Evolutionary conservation across 2,329 filamentous ascomycete genomes (phyloP).

Genomic region (Monosporascus sp.): DNA sequence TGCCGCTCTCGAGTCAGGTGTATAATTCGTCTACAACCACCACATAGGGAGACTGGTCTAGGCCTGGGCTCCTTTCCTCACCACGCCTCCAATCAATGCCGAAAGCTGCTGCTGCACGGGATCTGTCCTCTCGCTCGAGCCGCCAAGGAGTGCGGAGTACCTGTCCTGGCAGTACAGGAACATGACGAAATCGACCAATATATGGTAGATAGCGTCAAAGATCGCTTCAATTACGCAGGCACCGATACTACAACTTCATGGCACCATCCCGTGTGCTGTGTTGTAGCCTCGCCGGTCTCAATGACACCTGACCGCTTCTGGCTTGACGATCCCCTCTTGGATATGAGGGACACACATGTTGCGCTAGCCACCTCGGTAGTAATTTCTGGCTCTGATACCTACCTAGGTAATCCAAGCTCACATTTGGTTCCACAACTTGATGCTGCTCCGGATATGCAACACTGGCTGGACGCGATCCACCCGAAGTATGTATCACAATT

Average conservation of each 20-base stretch:
- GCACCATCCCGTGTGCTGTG: background rate
- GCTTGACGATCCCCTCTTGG: background rate
- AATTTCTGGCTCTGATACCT: background rate
- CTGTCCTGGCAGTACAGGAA: too few relatives aligned
- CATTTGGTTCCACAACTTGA: background rate
- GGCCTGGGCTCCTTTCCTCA: background rate
- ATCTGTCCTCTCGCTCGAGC: background rate
- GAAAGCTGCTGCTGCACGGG: background rate
- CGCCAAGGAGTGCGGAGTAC: too few relatives aligned
- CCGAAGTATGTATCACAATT: background rate
- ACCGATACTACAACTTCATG: background rate
- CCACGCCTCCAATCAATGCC: background rate
- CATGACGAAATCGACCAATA: too few relatives aligned
- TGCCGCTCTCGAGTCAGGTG: background rate
- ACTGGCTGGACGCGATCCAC: background rate
- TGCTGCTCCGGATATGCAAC: background rate
- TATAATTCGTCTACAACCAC: background rate
- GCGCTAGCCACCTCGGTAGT: background rate
- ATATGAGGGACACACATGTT: background rate
- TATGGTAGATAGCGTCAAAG: too few relatives aligned
- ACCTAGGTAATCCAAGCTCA: background rate
- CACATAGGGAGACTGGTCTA: background rate
- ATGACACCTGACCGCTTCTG: background rate
- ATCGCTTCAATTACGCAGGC: background rate
- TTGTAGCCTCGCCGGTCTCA: background rate